Percentiles rank a stretch among this genome's conserved stretches.
Evolutionary conservation across 2,329 filamentous ascomycete species (phyloP).

Genomic region (Trichoderma semiorbis): DNA sequence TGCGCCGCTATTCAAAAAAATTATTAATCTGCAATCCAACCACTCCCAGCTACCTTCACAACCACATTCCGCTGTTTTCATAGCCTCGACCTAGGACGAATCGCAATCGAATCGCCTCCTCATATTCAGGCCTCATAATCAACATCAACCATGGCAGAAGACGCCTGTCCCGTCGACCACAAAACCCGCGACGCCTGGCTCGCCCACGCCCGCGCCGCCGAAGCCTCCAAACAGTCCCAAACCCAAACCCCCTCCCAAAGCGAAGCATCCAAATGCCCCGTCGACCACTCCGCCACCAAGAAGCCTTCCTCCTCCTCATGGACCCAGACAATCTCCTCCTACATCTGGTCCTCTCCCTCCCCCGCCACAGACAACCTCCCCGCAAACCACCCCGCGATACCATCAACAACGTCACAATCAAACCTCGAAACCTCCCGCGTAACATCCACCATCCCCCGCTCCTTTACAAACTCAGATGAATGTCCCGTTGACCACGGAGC

Average conservation of each 20-base stretch:
- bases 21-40: background rate
- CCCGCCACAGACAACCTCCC: conserved; percentile 24
- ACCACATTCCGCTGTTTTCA: background rate
- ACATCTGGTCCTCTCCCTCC: conserved; percentile 39
- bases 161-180: conserved; percentile 81
- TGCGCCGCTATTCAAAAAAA: conserved; percentile 1
- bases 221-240: conserved; percentile 28
- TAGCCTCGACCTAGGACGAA: background rate
- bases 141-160: conserved; percentile 27
- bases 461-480: conserved; percentile 35
- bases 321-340: conserved; percentile 41
- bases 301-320: conserved; percentile 36
- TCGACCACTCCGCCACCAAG: conserved; percentile 29
- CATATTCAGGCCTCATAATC: accelerated
- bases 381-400: conserved; percentile 9
- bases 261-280: conserved; percentile 31
- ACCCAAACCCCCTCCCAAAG: background rate
- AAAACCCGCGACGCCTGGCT: conserved; percentile 87
- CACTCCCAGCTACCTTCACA: background rate
- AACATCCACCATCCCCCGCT: conserved; percentile 75
- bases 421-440: conserved; percentile 64
- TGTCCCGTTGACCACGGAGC: conserved; percentile 41
- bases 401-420: conserved; percentile 10
- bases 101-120: background rate
- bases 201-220: conserved; percentile 57